phyloP scores from a whole-genome alignment of 1,139 yeast species.

The Kodamaea anthophila region DNA sequence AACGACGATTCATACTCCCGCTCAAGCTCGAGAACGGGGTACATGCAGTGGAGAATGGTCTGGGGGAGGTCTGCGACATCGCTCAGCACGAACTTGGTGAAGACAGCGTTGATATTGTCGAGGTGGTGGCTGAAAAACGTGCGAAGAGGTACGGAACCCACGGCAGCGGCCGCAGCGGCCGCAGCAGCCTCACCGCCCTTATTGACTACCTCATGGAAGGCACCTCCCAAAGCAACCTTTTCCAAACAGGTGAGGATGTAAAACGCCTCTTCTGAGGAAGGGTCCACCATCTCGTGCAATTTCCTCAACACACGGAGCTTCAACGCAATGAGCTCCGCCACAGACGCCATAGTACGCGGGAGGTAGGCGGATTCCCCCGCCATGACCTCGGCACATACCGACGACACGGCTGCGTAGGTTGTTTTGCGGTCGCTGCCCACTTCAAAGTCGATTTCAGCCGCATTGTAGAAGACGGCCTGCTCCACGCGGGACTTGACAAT shows the following conservation, averaged over 20 bases:
- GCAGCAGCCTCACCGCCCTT: too few species aligned
- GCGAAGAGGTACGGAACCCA: constrained; percentile 22
- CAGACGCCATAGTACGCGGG: constrained; percentile 24
- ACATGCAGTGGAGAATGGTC: constrained; percentile 31
- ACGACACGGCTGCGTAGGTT: constrained; percentile 43
- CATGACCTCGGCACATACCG: constrained; percentile 49
- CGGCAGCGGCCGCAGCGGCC: constrained; percentile 10
- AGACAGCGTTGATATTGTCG: constrained; percentile 27
- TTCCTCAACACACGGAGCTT: constrained; percentile 26
- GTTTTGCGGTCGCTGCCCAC: constrained; percentile 28
- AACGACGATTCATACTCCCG: constrained; percentile 19
- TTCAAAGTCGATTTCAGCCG: constrained; percentile 50
- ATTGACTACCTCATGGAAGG: too few species aligned
- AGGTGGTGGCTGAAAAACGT: constrained; percentile 25
- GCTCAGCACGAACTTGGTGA: constrained; percentile 28
- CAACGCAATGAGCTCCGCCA: constrained; percentile 19
- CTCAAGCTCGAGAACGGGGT: constrained; percentile 41
- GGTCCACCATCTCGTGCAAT: constrained; percentile 16
- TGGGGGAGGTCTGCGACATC: constrained; percentile 18
- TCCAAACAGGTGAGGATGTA: constrained; percentile 45
- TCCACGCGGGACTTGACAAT: constrained; percentile 67
- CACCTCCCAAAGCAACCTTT: constrained; percentile 49
- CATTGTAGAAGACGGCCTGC: constrained; percentile 66
- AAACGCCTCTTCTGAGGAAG: constrained; percentile 38
- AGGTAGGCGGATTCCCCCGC: constrained; percentile 40